Conservation (phyloP, 108 stramenopile genomes). For the Schizochytrium sp. region DNA sequence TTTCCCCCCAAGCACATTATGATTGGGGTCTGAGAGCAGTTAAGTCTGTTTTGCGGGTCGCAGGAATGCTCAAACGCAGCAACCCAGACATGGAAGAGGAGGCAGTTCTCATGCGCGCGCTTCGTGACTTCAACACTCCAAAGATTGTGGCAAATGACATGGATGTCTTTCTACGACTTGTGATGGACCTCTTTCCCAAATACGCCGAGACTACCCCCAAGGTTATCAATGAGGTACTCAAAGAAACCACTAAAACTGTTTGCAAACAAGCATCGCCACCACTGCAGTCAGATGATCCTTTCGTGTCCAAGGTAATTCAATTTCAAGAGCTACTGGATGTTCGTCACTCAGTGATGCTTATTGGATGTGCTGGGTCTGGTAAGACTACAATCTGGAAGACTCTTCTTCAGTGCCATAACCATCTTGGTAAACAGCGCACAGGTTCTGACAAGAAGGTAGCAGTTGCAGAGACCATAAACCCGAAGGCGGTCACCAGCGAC, state of each 20-base stretch:
- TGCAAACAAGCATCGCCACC: constrained; percentile 57
- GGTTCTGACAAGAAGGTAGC: constrained; percentile 83
- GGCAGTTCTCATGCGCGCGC: constrained; percentile 88
- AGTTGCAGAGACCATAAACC: constrained; percentile 87
- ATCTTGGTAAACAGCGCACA: constrained; percentile 62
- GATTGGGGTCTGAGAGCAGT: constrained; percentile 92
- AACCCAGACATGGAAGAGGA: constrained; percentile 87
- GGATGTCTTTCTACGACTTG: constrained; percentile 87
- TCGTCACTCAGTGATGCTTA: constrained; percentile 89
- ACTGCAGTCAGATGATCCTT: constrained; percentile 80
- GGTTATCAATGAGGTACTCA: constrained; percentile 84
- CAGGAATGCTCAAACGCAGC: constrained; percentile 88
- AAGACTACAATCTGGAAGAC: constrained; percentile 93
- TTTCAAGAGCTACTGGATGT: constrained; percentile 90
- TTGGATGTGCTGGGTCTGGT: constrained; percentile 88
- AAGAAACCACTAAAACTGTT: constrained; percentile 71
- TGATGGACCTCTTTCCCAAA: constrained; percentile 83
- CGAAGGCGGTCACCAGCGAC: constrained; percentile 87
- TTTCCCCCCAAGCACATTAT: constrained; percentile 87
- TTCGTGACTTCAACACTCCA: constrained; percentile 92
- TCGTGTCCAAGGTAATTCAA: constrained; percentile 82
- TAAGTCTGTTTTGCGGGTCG: constrained; percentile 89
- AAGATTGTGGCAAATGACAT: constrained; percentile 88
- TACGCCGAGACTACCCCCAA: constrained; percentile 78
- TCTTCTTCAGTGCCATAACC: constrained; percentile 84